phyloP scores from a whole-genome alignment of 2,329 filamentous ascomycete species.

The Cadophora luteo-olivacea region DNA sequence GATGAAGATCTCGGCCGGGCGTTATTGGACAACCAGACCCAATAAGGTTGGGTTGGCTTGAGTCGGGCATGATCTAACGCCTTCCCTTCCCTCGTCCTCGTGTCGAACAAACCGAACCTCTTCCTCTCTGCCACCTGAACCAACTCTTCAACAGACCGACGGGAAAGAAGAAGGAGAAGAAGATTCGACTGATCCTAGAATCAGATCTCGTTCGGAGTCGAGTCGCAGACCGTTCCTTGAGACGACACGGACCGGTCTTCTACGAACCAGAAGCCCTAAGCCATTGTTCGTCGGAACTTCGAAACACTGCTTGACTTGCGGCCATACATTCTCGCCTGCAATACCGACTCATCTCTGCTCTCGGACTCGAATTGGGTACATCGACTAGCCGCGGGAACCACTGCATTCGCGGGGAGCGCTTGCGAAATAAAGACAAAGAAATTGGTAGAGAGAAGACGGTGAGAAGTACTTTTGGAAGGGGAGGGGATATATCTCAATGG shows the following conservation, averaged over 20 bases:
- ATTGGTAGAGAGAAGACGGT: neutral
- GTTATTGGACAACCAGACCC: neutral
- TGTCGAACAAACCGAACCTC: neutral
- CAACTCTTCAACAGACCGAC: neutral
- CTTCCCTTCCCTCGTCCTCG: neutral
- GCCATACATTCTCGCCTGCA: neutral
- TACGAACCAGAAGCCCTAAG: neutral
- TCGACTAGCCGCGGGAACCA: neutral
- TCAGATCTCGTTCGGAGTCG: neutral
- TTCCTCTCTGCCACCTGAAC: neutral
- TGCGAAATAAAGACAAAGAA: neutral
- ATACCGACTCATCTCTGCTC: neutral
- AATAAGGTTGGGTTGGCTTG: neutral
- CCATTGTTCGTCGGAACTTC: neutral
- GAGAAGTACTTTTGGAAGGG: neutral
- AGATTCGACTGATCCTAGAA: neutral
- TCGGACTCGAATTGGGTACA: neutral
- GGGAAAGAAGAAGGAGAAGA: neutral
- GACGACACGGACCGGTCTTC: neutral
- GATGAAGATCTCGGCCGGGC: slow-evolving; percentile 8
- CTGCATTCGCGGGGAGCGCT: neutral
- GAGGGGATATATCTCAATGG: slow-evolving; percentile 20
- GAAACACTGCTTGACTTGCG: neutral
- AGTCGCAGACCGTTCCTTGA: neutral
- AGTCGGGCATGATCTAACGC: neutral